Conservation (phyloP, 2,329 filamentous ascomycete species). For the Septoria linicola region DNA sequence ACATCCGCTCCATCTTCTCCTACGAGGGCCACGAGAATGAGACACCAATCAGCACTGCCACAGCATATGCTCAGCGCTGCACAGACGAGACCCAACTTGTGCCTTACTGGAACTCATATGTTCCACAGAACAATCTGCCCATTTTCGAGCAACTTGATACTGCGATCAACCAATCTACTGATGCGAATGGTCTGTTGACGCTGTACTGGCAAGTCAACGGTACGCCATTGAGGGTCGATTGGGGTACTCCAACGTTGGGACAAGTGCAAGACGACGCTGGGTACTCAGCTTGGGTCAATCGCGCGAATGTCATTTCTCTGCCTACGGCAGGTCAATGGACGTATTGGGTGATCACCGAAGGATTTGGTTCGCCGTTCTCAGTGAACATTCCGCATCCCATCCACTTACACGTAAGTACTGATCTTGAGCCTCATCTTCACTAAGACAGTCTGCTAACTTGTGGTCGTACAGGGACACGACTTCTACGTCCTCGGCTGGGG, state of each 20-base stretch:
- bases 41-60: constrained; percentile 34
- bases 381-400: constrained; percentile 38
- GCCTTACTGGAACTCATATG: constrained; percentile 42
- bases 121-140: constrained; percentile 35
- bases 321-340: constrained; percentile 31
- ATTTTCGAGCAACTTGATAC: constrained; percentile 31
- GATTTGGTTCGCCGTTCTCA: constrained; percentile 29
- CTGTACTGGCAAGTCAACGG: constrained; percentile 46
- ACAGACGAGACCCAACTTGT: constrained; percentile 43
- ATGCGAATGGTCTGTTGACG: constrained; percentile 32
- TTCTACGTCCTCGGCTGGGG: constrained; percentile 37
- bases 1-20: constrained; percentile 41
- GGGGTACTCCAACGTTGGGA: constrained; percentile 47
- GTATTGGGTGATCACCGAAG: constrained; percentile 40
- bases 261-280: constrained; percentile 45
- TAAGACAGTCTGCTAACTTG: constrained; percentile 36
- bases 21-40: constrained; percentile 40
- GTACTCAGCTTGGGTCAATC: constrained; percentile 36
- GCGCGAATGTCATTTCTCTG: constrained; percentile 42
- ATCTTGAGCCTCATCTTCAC: neutral
- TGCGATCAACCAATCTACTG: constrained; percentile 33
- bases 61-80: constrained; percentile 41
- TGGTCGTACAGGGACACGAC: constrained; percentile 41
- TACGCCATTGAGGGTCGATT: constrained; percentile 45
- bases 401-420: constrained; percentile 27